These are phyloP conservation scores for Bathelium albidoporum DNA, from an alignment of 495 filamentous ascomycete genomes.

Conservation along the genomic window DNA sequence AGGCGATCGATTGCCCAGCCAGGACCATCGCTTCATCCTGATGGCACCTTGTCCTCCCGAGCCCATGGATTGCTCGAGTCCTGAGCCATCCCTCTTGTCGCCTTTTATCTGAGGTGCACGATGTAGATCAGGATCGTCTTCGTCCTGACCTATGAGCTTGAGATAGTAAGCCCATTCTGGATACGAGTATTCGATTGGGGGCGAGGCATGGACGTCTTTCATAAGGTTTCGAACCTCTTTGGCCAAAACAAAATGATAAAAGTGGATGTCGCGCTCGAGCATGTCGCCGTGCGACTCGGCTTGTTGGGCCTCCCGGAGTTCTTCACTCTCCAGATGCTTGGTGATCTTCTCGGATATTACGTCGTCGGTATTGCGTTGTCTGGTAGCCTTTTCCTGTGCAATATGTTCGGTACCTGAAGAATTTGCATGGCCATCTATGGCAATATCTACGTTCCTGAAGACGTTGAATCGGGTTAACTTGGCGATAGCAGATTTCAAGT, in stretches of 20 bases:
- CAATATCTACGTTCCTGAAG: background rate
- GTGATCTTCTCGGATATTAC: background rate
- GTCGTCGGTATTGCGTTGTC: background rate
- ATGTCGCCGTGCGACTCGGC: constrained; percentile 37
- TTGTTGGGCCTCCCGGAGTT: constrained; percentile 33
- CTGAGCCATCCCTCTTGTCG: background rate
- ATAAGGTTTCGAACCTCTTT: constrained; percentile 59
- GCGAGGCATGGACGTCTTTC: constrained; percentile 47
- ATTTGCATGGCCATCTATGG: background rate
- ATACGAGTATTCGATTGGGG: constrained; percentile 62
- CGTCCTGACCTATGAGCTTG: constrained; percentile 62
- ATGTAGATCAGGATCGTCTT: constrained; percentile 25
- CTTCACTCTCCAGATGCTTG: constrained; percentile 17
- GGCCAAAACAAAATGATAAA: constrained; percentile 58
- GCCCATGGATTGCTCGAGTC: constrained; percentile 2
- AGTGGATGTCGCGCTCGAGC: constrained; percentile 38
- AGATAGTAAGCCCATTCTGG: constrained; percentile 77
- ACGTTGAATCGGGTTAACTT: constrained; percentile 13
- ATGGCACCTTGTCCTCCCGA: constrained; percentile 12
- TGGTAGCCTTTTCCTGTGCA: background rate
- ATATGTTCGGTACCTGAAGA: background rate
- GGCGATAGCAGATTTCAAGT: constrained; percentile 13
- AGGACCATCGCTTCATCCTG: constrained; percentile 51
- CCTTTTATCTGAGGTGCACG: background rate
- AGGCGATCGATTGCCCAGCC: constrained; percentile 63